These are phyloP conservation scores for Paracoccidioides brasiliensis DNA, from an alignment of 2,329 filamentous ascomycete species.

Conservation along the genomic window DNA sequence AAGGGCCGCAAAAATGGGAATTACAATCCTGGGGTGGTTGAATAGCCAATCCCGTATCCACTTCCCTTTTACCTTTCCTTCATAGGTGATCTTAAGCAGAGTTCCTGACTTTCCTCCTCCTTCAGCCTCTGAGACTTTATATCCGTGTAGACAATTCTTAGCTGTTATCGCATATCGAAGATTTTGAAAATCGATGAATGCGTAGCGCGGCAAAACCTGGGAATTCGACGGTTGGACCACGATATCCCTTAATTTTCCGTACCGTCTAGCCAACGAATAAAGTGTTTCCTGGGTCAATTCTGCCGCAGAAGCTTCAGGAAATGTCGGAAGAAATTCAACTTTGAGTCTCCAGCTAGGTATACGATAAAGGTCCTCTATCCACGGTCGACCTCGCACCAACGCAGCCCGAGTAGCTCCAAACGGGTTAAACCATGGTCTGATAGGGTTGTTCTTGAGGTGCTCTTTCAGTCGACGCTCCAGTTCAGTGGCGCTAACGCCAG, in stretches of 20 bases:
- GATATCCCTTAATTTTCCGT: slow-evolving; percentile 84
- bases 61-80: slow-evolving; percentile 61
- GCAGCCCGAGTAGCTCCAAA: slow-evolving; percentile 57
- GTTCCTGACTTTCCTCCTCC: slow-evolving; percentile 69
- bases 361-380: slow-evolving; percentile 84
- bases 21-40: slow-evolving; percentile 73
- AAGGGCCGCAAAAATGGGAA: slow-evolving; percentile 69
- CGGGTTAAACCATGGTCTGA: slow-evolving; percentile 85
- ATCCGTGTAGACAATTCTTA: slow-evolving; percentile 83
- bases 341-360: slow-evolving; percentile 63
- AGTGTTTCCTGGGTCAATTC: slow-evolving; percentile 78
- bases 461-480: slow-evolving; percentile 50
- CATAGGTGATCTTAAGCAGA: slow-evolving; percentile 67
- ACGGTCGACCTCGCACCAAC: slow-evolving; percentile 71
- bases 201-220: slow-evolving; percentile 69
- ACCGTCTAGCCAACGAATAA: slow-evolving; percentile 75
- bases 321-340: slow-evolving; percentile 70
- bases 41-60: slow-evolving; percentile 80
- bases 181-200: slow-evolving; percentile 61
- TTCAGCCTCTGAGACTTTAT: slow-evolving; percentile 51
- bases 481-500: slow-evolving; percentile 35
- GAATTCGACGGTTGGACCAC: slow-evolving; percentile 70
- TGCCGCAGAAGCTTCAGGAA: slow-evolving; percentile 55
- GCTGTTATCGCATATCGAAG: slow-evolving; percentile 73
- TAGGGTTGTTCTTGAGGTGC: slow-evolving; percentile 53